A percentile compares a stretch with the other conserved stretches of the same genome.
phyloP scores from a whole-genome alignment of 2,329 filamentous ascomycete species.

The Aspergillus tanneri region DNA sequence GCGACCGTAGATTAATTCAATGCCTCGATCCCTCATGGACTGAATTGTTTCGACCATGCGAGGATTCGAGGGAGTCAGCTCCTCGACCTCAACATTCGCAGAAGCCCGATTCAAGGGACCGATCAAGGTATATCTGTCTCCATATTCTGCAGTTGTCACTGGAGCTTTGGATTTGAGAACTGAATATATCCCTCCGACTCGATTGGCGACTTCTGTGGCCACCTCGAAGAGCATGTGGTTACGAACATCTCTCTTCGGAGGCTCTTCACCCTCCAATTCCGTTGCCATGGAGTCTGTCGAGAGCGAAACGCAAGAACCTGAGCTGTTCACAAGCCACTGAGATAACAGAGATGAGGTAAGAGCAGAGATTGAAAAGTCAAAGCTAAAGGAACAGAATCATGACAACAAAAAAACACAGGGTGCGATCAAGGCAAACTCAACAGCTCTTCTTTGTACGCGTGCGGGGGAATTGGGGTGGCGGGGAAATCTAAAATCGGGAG shows the following conservation, averaged over 20 bases:
- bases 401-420: constrained; percentile 4
- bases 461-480: constrained; percentile 4
- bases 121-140: constrained; percentile 91
- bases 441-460: constrained; percentile 8
- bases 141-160: constrained; percentile 97
- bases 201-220: constrained; percentile 94
- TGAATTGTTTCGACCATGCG: constrained; percentile 79
- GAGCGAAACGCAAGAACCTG: too few species aligned
- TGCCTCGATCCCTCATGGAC: constrained; percentile 89
- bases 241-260: constrained; percentile 69
- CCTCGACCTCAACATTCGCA: constrained; percentile 96
- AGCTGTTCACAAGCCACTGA: constrained; percentile 48
- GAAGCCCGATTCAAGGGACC: constrained; percentile 90
- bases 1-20: constrained; percentile 85
- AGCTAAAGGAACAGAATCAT: background rate
- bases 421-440: constrained; percentile 12
- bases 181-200: constrained; percentile 98
- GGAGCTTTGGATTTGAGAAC: constrained; percentile 98
- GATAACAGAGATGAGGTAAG: background rate
- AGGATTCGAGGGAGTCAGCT: constrained; percentile 77
- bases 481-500: constrained; percentile 1
- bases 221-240: constrained; percentile 97
- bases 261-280: constrained; percentile 69
- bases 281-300: constrained; percentile 66
- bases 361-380: background rate